phyloP scores from a whole-genome alignment of 2,329 filamentous ascomycete species.

The Verticillium klebahnii region DNA sequence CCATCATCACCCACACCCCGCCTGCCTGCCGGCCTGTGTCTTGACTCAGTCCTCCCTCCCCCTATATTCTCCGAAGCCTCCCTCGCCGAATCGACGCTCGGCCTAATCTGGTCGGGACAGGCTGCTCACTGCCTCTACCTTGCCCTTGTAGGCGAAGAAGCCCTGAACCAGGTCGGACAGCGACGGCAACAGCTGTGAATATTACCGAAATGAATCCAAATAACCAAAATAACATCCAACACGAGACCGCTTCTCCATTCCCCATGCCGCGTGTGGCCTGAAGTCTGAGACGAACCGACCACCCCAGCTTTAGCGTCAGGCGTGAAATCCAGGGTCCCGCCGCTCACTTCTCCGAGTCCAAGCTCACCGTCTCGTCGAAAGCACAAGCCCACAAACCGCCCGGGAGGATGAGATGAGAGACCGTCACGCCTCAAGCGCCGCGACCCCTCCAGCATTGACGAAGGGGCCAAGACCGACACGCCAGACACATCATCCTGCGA shows the following conservation, averaged over 20 bases:
- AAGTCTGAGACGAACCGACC: neutral
- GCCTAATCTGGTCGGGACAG: neutral
- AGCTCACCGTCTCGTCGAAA: neutral
- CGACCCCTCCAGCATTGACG: neutral
- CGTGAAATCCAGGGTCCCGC: neutral
- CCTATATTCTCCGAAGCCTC: neutral
- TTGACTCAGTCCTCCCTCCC: neutral
- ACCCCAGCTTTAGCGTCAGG: neutral
- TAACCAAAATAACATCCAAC: neutral
- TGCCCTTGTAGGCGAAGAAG: no score
- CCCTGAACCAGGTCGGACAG: no score
- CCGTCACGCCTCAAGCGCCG: neutral
- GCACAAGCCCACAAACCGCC: neutral
- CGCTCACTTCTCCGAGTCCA: neutral
- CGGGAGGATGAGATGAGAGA: neutral
- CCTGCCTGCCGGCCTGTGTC: constrained; percentile 7
- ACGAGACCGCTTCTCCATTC: neutral
- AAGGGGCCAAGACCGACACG: neutral
- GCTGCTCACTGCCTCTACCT: neutral
- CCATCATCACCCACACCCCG: neutral
- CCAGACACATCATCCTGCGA: neutral
- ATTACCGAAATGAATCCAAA: neutral
- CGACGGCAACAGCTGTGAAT: neutral
- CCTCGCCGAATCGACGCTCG: neutral
- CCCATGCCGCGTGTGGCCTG: neutral